Conservation (phyloP, 2,329 filamentous ascomycete genomes). For the Paramyrothecium roridum region DNA sequence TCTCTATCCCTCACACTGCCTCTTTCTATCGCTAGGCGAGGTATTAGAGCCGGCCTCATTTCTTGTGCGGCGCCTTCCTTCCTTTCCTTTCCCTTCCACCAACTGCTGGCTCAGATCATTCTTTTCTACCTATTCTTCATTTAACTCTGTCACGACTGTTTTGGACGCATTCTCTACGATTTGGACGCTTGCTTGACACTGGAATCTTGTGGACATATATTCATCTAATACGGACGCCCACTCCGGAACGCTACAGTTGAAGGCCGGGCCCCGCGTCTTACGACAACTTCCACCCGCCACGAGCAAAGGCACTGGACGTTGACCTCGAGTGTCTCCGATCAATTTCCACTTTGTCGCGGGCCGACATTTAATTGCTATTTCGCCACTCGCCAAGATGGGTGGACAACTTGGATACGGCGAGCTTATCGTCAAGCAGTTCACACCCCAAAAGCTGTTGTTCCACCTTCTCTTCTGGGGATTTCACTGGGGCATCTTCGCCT, state of each 20-base stretch:
- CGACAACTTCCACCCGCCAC: not conserved
- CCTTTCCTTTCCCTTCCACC: conserved; percentile 14
- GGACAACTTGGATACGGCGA: conserved; percentile 38
- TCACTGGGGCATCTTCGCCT: conserved; percentile 75
- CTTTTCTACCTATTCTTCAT: conserved; percentile 25
- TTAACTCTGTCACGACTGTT: not conserved
- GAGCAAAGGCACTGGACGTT: not conserved
- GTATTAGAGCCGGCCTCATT: conserved; percentile 9
- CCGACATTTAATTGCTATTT: conserved; percentile 43
- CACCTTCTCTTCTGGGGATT: conserved; percentile 78
- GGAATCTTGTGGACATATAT: no score
- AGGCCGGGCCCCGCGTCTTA: not conserved
- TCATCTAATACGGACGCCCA: no score
- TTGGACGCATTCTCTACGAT: conserved; percentile 11
- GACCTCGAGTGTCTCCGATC: not conserved
- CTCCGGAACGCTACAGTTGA: no score
- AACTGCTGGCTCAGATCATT: conserved; percentile 60
- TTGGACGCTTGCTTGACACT: not conserved
- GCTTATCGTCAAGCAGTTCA: conserved; percentile 62
- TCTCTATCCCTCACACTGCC: conserved; percentile 7
- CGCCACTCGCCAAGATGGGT: conserved; percentile 25
- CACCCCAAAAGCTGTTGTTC: conserved; percentile 70
- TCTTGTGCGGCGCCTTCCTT: conserved; percentile 14
- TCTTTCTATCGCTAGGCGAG: conserved; percentile 16
- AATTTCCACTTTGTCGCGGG: conserved; percentile 29